phyloP scores from a whole-genome alignment of 2,329 filamentous ascomycete genomes.

The Talaromyces sp. region DNA sequence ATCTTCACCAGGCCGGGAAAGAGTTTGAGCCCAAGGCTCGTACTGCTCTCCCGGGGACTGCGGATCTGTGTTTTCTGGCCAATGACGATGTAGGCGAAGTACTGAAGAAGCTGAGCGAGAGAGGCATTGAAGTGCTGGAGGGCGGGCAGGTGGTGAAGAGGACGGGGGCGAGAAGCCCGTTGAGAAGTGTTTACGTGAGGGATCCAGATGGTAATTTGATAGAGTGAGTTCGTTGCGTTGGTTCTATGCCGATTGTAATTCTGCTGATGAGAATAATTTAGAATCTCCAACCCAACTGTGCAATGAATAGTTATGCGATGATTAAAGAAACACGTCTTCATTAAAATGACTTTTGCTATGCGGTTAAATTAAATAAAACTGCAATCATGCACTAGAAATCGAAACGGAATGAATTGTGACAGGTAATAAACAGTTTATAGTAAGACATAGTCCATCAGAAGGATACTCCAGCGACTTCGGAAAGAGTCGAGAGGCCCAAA shows the following conservation, averaged over 20 bases:
- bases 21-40: conserved; percentile 59
- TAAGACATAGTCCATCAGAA: conserved; percentile 11
- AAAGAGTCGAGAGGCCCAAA: conserved; percentile 10
- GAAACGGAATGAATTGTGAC: neutral
- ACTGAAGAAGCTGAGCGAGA: conserved; percentile 34
- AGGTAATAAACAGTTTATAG: conserved; percentile 7
- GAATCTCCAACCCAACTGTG: conserved; percentile 14
- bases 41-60: conserved; percentile 52
- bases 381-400: neutral
- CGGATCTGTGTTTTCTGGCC: conserved; percentile 58
- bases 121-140: conserved; percentile 42
- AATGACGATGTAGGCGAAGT: conserved; percentile 46
- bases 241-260: neutral
- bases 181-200: conserved; percentile 57
- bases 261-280: neutral
- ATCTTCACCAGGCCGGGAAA: conserved; percentile 54
- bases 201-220: conserved; percentile 61
- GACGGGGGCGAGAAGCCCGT: conserved; percentile 52
- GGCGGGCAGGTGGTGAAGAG: conserved; percentile 49
- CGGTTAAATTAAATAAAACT: too few species aligned
- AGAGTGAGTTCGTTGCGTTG: conserved; percentile 44
- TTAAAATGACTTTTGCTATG: neutral
- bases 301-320: neutral
- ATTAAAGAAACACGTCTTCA: neutral
- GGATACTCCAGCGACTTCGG: conserved; percentile 1